Evolutionary conservation across 208 protist genomes (phyloP).

Genomic region (Leishmania major): DNA sequence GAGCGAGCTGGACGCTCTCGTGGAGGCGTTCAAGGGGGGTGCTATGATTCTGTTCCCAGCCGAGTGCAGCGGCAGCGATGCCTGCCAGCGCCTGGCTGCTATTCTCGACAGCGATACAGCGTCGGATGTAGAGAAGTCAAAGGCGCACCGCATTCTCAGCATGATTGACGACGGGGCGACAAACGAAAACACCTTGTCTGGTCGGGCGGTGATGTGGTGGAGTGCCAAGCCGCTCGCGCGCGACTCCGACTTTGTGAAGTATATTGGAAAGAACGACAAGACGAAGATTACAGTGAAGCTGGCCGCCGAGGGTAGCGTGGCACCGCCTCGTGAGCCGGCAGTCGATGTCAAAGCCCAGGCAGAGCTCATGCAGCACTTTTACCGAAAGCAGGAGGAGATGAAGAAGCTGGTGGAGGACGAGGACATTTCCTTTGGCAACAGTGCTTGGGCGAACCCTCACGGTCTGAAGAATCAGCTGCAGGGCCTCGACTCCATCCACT

Average conservation of each 20-base stretch:
- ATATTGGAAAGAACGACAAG: slow-evolving; percentile 93
- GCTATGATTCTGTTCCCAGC: slow-evolving; percentile 89
- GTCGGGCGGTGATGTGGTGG: slow-evolving; percentile 87
- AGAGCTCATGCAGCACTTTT: slow-evolving; percentile 93
- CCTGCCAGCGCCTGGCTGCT: slow-evolving; percentile 57
- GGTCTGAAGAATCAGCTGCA: slow-evolving; percentile 88
- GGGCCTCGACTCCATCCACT: slow-evolving; percentile 80
- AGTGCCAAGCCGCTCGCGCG: slow-evolving; percentile 85
- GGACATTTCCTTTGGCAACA: slow-evolving; percentile 88
- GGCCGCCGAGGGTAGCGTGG: slow-evolving; percentile 53
- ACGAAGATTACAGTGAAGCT: slow-evolving; percentile 94
- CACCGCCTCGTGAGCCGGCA: slow-evolving; percentile 85
- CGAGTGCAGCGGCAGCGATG: slow-evolving; percentile 82
- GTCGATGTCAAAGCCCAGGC: slow-evolving; percentile 83
- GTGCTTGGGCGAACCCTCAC: slow-evolving; percentile 90
- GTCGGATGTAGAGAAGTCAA: slow-evolving; percentile 65
- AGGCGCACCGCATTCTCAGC: slow-evolving; percentile 81
- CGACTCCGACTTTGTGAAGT: slow-evolving; percentile 76
- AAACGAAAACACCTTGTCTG: slow-evolving; percentile 77
- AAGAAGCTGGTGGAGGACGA: slow-evolving; percentile 94
- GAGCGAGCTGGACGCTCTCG: slow-evolving; percentile 66
- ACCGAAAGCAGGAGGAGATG: slow-evolving; percentile 93
- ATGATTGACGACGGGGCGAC: slow-evolving; percentile 85
- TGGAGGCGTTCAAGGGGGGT: slow-evolving; percentile 81
- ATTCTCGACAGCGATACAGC: slow-evolving; percentile 68